Evolutionary conservation across 2,329 filamentous ascomycete genomes (phyloP), one percentile per base, ranked within the genome.

Genomic region (Cordyceps cicadae): DNA sequence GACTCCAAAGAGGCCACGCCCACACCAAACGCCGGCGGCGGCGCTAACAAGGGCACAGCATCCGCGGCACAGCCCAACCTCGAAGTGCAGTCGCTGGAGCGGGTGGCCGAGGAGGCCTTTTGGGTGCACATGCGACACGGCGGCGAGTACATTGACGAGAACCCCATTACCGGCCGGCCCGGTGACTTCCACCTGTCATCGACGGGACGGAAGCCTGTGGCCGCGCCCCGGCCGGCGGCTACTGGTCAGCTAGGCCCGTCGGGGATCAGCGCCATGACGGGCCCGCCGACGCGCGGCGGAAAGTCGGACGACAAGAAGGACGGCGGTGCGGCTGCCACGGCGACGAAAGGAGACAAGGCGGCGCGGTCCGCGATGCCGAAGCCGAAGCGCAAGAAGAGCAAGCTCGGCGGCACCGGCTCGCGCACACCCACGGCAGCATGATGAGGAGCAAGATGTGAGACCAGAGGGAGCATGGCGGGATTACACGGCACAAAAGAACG

Each of bases 81-180:
- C 62, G 73, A 76, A 43, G 72, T 76, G 60, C 66, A 70, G 1
- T 74, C 71, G 1, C 69, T 80, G 3, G 75, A 81, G 62, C 75
- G 78, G 15, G 70, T 82, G 3, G 77, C 84, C 2, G 82, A 86
- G 65, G 82, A 86, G 66, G 81, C 84, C 0, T 80, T 85, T 63
- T 72, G 76, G 65, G 76, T 83, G 46, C 82, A 85, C 65, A 75
- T 83, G 71, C 79, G 77, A 63, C 83, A 81, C 65, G 85, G 84
- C 43, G 81, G 83, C 54, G 84, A 87, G 64, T 87, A 85, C 68
- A 82, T 87, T 72, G 83, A 88, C 70, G 83, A 87, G 70, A 87
- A 86, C 65, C 84, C 85, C 48, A 87, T 88, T 66, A 87, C 84
- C 0, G 85, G 86, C 54, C 79, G 81, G 34, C 85, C 85, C 0